Percentiles rank a stretch among this genome's conserved stretches.
Conservation (phyloP, 768 basidiomycete species). For the Boletus huronensis region DNA sequence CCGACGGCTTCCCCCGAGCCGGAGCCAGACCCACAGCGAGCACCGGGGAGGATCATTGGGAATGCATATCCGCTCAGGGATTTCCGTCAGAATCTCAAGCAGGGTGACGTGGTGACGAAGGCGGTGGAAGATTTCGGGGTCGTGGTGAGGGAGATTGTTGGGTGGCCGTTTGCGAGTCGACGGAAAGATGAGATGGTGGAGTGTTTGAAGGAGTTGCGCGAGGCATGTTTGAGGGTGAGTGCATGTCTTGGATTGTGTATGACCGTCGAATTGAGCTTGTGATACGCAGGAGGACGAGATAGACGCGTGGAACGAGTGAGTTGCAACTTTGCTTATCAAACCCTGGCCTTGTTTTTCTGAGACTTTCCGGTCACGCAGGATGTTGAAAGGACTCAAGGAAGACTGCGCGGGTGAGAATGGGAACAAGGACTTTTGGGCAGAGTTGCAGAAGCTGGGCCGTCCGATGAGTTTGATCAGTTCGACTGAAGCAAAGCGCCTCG, state of each 20-base stretch:
- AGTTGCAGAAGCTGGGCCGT: slow-evolving; percentile 48
- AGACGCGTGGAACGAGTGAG: slow-evolving; percentile 75
- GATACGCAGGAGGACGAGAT: slow-evolving; percentile 72
- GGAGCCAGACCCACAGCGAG: slow-evolving; percentile 48
- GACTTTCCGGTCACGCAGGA: slow-evolving; percentile 39
- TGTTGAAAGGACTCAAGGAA: slow-evolving; percentile 54
- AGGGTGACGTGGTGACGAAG: slow-evolving; percentile 79
- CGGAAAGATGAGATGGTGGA: slow-evolving; percentile 68
- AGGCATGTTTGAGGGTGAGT: slow-evolving; percentile 60
- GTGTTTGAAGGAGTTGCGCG: slow-evolving; percentile 67
- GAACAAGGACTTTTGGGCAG: slow-evolving; percentile 66
- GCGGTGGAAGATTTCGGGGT: slow-evolving; percentile 76
- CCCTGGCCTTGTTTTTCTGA: background rate
- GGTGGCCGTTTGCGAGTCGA: slow-evolving; percentile 65
- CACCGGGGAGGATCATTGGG: slow-evolving; percentile 73
- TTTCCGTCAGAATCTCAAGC: slow-evolving; percentile 65
- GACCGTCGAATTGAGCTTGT: background rate
- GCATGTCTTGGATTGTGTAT: background rate
- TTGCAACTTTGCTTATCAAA: slow-evolving; percentile 1
- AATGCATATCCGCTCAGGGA: slow-evolving; percentile 70
- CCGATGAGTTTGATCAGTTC: slow-evolving; percentile 58
- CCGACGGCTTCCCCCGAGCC: slow-evolving; percentile 51
- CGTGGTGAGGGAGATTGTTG: slow-evolving; percentile 68
- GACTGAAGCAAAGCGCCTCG: slow-evolving; percentile 56
- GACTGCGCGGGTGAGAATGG: slow-evolving; percentile 54